Evolutionary conservation across 176 grass and related monocot genomes (phyloP).

Genomic region (Oryza glaberrima): DNA sequence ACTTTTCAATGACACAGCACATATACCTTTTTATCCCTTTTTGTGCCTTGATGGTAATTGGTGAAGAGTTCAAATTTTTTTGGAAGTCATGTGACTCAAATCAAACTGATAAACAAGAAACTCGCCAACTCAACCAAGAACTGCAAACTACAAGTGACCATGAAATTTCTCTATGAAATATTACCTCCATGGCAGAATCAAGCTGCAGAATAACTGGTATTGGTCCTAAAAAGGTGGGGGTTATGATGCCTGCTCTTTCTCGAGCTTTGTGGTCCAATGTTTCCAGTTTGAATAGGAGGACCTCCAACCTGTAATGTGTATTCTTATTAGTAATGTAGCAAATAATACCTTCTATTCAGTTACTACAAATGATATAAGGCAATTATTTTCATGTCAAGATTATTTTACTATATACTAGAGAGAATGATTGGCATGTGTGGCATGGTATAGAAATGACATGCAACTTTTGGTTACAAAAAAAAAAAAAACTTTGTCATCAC

Average conservation of each 20-base stretch:
- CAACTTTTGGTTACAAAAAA: not conserved
- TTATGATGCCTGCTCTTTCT: constrained; percentile 87
- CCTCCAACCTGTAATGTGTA: constrained; percentile 67
- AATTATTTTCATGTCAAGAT: not conserved
- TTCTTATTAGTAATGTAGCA: constrained; percentile 1
- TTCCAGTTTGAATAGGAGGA: constrained; percentile 91
- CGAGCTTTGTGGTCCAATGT: constrained; percentile 93
- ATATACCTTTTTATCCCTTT: not conserved
- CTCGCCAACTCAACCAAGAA: not conserved
- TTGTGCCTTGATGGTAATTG: not conserved
- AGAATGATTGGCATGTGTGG: not conserved
- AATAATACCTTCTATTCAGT: not conserved
- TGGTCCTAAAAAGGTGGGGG: constrained; percentile 71
- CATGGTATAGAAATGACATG: not conserved
- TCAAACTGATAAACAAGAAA: not conserved
- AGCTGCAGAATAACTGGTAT: constrained; percentile 87
- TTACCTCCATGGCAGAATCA: constrained; percentile 90
- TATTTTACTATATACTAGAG: not conserved
- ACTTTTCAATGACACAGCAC: not conserved
- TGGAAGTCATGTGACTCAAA: not conserved
- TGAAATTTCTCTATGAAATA: not conserved
- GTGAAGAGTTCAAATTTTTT: not conserved
- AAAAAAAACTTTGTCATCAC: not conserved
- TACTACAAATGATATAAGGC: not conserved
- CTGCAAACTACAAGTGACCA: not conserved